A percentile compares a stretch with the other conserved stretches of the same genome.
These are phyloP conservation scores for Eucalyptus decipiens DNA, from an alignment of 345 rosid genomes.

Conservation along the genomic window DNA sequence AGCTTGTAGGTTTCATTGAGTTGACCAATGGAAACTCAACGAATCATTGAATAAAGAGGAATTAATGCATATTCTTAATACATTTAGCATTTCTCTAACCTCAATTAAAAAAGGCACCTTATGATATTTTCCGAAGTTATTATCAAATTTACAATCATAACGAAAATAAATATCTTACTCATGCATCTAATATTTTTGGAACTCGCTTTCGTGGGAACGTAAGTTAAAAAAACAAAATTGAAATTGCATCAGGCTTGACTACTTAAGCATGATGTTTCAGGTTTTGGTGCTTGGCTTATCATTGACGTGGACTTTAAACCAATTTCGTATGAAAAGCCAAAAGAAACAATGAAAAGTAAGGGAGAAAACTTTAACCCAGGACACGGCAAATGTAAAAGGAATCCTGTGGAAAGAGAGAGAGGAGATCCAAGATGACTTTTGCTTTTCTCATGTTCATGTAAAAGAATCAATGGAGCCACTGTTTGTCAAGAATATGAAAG, in stretches of 20 bases:
- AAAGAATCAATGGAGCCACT: not conserved
- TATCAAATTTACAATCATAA: too few relatives aligned
- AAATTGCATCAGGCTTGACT: too few relatives aligned
- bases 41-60: not conserved
- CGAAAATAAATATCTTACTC: too few relatives aligned
- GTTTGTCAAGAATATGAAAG: not conserved
- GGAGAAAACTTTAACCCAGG: not conserved
- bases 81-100: not conserved
- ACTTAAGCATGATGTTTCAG: too few relatives aligned
- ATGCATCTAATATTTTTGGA: too few relatives aligned
- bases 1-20: not conserved
- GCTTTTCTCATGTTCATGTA: not conserved
- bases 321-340: not conserved
- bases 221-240: too few relatives aligned
- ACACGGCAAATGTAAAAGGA: not conserved
- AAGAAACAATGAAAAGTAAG: not conserved
- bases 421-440: not conserved
- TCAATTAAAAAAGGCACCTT: not conserved
- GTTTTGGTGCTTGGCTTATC: not conserved
- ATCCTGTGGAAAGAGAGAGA: not conserved
- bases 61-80: not conserved
- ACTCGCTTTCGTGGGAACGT: too few relatives aligned
- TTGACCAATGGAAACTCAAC: not conserved
- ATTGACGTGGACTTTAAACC: not conserved
- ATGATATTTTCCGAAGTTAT: too few relatives aligned